phyloP scores from a whole-genome alignment of 495 filamentous ascomycete genomes.

The Penicillium desertorum region DNA sequence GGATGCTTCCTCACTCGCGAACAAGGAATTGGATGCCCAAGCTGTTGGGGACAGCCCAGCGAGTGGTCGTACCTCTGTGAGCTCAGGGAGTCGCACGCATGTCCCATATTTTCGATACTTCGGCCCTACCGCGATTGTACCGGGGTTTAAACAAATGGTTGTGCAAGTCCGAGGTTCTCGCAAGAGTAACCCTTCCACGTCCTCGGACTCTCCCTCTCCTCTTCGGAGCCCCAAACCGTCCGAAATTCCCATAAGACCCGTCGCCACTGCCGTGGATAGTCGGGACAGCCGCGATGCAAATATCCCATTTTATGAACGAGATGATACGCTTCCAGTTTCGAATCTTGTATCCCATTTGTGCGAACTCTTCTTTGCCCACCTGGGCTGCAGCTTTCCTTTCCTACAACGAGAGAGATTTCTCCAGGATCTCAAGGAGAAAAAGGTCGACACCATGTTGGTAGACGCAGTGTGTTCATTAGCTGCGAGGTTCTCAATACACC shows the following conservation, averaged over 20 bases:
- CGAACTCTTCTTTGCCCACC: constrained; percentile 72
- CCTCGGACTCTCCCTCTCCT: constrained; percentile 45
- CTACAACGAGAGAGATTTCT: constrained; percentile 67
- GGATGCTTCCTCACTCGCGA: constrained; percentile 25
- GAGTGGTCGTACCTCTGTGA: constrained; percentile 47
- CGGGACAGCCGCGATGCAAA: constrained; percentile 54
- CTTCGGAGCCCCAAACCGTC: constrained; percentile 37
- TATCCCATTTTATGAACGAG: constrained; percentile 77
- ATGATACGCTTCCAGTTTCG: constrained; percentile 63
- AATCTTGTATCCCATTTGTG: constrained; percentile 71
- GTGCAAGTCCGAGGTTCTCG: constrained; percentile 65
- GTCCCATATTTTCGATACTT: constrained; percentile 89
- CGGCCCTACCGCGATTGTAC: constrained; percentile 84
- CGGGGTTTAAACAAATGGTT: constrained; percentile 88
- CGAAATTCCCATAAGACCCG: constrained; percentile 25
- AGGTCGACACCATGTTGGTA: constrained; percentile 81
- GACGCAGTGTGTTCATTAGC: constrained; percentile 79
- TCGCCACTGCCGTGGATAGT: constrained; percentile 36
- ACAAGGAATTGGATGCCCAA: constrained; percentile 37
- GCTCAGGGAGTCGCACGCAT: constrained; percentile 54
- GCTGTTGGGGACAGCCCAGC: constrained; percentile 37
- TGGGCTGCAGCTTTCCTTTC: constrained; percentile 83
- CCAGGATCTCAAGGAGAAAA: constrained; percentile 69
- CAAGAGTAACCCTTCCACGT: constrained; percentile 49
- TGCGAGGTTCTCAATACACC: constrained; percentile 74